These are phyloP conservation scores for Entomortierella beljakovae DNA, from an alignment of 192 early-diverging fungal genomes.

Conservation along the genomic window DNA sequence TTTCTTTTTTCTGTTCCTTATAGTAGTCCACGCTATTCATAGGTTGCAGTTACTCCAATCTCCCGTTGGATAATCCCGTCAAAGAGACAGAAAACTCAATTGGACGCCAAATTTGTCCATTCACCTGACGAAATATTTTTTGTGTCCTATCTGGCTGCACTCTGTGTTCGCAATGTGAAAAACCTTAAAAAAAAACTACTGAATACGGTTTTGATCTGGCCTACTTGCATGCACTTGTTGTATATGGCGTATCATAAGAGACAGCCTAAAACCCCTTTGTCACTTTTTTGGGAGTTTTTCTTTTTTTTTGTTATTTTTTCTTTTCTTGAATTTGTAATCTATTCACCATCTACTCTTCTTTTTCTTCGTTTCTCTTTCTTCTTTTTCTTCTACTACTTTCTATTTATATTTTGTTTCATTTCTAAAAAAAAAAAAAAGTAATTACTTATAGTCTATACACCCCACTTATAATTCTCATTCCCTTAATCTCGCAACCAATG, in stretches of 20 bases:
- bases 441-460: background rate
- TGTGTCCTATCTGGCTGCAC: too few species aligned
- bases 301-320: background rate
- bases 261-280: background rate
- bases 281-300: background rate
- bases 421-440: background rate
- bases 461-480: background rate
- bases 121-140: too few species aligned
- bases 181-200: background rate
- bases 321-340: too few species aligned
- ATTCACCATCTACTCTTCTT: too few species aligned
- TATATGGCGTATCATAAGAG: too few species aligned
- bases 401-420: background rate
- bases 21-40: too few species aligned
- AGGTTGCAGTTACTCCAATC: too few species aligned
- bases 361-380: background rate
- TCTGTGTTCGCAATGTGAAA: background rate
- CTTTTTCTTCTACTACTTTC: background rate
- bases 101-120: background rate
- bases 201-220: background rate
- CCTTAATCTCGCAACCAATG: slow-evolving; percentile 9
- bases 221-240: background rate
- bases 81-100: too few species aligned
- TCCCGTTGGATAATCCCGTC: too few species aligned
- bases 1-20: too few species aligned